Percentiles rank a stretch among this genome's conserved stretches.
phyloP scores from a whole-genome alignment of 148 eudicot genomes.

The Beta vulgaris region DNA sequence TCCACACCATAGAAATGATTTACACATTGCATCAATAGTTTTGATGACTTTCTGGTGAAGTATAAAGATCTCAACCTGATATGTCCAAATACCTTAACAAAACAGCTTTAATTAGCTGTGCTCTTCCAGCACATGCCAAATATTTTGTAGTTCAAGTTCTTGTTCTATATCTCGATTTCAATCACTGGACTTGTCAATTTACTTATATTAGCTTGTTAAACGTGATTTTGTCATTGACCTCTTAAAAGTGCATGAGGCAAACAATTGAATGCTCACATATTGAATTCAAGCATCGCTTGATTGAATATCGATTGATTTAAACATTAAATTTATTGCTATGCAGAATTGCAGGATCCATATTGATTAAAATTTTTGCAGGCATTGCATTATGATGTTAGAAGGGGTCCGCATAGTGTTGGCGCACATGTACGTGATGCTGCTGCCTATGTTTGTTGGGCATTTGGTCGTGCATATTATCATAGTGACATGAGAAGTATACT shows the following conservation, averaged over 20 bases:
- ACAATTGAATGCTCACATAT: background rate
- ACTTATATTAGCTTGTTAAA: background rate
- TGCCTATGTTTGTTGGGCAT: conserved; percentile 99
- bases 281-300: background rate
- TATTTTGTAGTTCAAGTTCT: background rate
- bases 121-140: background rate
- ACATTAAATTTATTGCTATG: background rate
- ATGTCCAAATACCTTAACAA: too few species aligned
- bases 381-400: conserved; percentile 84
- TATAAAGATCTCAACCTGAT: background rate
- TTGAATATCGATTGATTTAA: background rate
- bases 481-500: conserved; percentile 73
- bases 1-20: too few species aligned
- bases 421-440: conserved; percentile 99
- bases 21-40: too few species aligned
- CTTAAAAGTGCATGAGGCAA: conserved; percentile 1
- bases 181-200: background rate
- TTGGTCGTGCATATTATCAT: conserved; percentile 92
- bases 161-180: too few species aligned
- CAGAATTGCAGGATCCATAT: conserved; percentile 9
- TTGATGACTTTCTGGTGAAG: background rate
- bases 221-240: background rate
- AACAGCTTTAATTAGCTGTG: too few species aligned
- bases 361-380: conserved; percentile 44
- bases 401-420: conserved; percentile 99